Evolutionary conservation across 148 eudicot species (phyloP), one percentile per base, ranked within the genome.

Genomic region (Polygonum aviculare): DNA sequence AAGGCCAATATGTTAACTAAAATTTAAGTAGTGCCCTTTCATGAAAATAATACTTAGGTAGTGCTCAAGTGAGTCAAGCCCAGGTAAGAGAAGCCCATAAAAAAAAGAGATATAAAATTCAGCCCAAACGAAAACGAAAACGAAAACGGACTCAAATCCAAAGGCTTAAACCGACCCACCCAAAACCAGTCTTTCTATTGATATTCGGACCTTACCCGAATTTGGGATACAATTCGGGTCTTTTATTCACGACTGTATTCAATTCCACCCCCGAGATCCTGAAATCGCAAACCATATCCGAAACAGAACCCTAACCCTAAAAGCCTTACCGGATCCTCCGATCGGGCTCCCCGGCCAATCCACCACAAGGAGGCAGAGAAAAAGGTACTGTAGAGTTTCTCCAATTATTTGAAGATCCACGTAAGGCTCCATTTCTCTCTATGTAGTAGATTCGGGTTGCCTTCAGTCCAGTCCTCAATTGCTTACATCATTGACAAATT

Each of bases 261-360:
- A 10, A 60, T 26, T 31, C 44, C 44, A 36, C 15, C 72, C 72
- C 72, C 21, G 45, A 67, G 38, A 2, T 36, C 38, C 72, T 67
- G 45, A 67, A 67, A 35, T 67, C 44, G 14, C 72, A 35, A 67
- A 67, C 72, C 72, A 72, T 41, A 48, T 72, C 50, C 51, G 75
- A 11, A 72, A 72, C 52, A 72, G 33, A 72, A 72, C 54, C 51
- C 75, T 72, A 72, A 44, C 51, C 75, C 75, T 72, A 48, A 48
- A 26, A 26, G 31, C 45, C 45, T n/a, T 72, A 35, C 72, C 72
- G 72, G 72, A 67, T 67, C 72, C 72, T 67, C 72, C 72, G 69
- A 67, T 35, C 72, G 72, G 72, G 44, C 72, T 67, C 72, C 72
- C 69, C 72, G 45, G 72, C 45, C 72, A 67, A 12, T 38, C 69